Conservation (phyloP, 495 filamentous ascomycete genomes). For the Trichoderma virens region DNA sequence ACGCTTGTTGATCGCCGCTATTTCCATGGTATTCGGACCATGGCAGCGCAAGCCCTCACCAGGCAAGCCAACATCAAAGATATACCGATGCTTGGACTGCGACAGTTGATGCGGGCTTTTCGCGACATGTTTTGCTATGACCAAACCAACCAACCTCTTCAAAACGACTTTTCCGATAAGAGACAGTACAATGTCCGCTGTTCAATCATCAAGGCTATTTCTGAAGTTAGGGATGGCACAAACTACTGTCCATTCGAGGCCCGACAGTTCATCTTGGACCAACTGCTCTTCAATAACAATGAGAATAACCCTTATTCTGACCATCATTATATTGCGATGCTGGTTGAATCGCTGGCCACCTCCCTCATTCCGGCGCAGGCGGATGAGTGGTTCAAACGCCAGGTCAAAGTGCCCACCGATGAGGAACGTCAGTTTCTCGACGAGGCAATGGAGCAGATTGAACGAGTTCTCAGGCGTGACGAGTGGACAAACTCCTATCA, state of each 20-base stretch:
- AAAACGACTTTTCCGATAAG: constrained; percentile 86
- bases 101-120: constrained; percentile 77
- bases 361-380: constrained; percentile 54
- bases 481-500: constrained; percentile 89
- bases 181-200: constrained; percentile 74
- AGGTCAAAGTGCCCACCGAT: constrained; percentile 29
- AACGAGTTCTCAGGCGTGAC: constrained; percentile 84
- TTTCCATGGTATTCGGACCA: constrained; percentile 81
- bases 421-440: constrained; percentile 49
- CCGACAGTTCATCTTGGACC: constrained; percentile 75
- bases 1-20: constrained; percentile 89
- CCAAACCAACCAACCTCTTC: constrained; percentile 60
- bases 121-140: constrained; percentile 81
- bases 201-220: constrained; percentile 70
- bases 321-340: constrained; percentile 70
- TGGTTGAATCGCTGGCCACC: constrained; percentile 74
- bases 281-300: constrained; percentile 90
- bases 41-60: constrained; percentile 67
- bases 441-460: constrained; percentile 73
- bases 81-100: constrained; percentile 72
- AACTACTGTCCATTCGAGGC: constrained; percentile 59
- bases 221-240: constrained; percentile 58
- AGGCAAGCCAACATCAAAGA: constrained; percentile 56
- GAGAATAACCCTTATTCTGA: constrained; percentile 81
- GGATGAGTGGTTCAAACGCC: constrained; percentile 39